Conservation (phyloP, 108 stramenopile genomes). For the Aurantiochytrium sp. region DNA sequence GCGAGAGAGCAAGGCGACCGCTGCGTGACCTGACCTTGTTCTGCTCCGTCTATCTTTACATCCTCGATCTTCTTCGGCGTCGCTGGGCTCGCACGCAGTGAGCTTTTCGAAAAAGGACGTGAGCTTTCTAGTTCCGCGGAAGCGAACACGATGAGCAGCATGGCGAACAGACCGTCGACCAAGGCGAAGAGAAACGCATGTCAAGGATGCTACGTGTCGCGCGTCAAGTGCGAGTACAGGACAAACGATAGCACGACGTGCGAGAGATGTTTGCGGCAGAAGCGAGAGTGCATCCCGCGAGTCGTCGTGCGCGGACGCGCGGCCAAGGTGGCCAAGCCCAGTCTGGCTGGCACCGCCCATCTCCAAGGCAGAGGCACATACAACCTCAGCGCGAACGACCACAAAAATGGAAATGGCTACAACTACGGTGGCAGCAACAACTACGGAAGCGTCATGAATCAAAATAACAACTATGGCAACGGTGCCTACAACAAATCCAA, state of each 20-base stretch:
- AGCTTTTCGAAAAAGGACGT: too few species aligned
- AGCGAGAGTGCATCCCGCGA: not conserved
- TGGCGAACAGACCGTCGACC: not conserved
- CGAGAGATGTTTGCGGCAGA: not conserved
- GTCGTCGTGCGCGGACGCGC: not conserved
- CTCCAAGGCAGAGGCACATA: too few species aligned
- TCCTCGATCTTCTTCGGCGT: not conserved
- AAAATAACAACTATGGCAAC: not conserved
- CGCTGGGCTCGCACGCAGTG: too few species aligned
- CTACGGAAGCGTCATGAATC: not conserved
- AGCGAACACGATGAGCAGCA: not conserved
- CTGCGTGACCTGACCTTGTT: too few species aligned
- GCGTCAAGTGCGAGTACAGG: constrained; percentile 14
- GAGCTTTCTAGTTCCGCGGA: too few species aligned
- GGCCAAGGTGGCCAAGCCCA: not conserved
- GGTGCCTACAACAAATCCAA: not conserved
- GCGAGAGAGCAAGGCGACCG: not conserved
- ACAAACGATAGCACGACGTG: not conserved
- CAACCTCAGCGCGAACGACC: too few species aligned
- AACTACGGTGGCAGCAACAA: not conserved
- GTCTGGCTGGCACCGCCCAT: not conserved
- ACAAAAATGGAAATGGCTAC: too few species aligned
- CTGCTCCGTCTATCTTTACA: too few species aligned
- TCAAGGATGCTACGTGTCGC: not conserved
- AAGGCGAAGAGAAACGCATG: constrained; percentile 5